Conservation (phyloP, 164 flowering plant species). For the Echeveria elegans region DNA sequence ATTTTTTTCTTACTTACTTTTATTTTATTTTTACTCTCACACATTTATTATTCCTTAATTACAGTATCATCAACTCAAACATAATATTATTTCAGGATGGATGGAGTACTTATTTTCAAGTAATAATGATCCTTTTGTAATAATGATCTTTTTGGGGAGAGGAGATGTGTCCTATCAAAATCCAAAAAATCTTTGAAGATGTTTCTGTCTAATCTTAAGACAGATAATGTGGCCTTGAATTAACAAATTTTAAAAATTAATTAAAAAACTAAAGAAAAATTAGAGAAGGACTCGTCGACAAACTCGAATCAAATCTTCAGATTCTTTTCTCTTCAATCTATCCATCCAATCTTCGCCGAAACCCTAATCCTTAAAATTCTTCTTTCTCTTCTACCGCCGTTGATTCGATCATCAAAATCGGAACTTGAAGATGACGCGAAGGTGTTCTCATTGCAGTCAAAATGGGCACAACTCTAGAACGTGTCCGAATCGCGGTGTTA, state of each 20-base stretch:
- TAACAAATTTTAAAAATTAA: neutral
- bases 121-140: no score
- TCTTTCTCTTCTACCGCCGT: neutral
- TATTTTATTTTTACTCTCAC: no score
- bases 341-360: neutral
- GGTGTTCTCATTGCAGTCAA: constrained; percentile 85
- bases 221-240: neutral
- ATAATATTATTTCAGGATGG: no score
- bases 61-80: no score
- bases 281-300: constrained; percentile 2
- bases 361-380: neutral
- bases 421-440: constrained; percentile 47
- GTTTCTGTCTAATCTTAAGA: neutral
- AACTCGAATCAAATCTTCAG: neutral
- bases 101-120: no score
- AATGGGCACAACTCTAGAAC: constrained; percentile 90
- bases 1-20: no score
- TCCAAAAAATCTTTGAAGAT: no score
- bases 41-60: no score
- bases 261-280: no score
- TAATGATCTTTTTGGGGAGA: no score
- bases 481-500: constrained; percentile 87
- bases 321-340: no score
- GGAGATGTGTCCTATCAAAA: no score
- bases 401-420: neutral